Evolutionary conservation across 805 yeast species (phyloP).

Genomic region (Diddensiella transvaalensis): DNA sequence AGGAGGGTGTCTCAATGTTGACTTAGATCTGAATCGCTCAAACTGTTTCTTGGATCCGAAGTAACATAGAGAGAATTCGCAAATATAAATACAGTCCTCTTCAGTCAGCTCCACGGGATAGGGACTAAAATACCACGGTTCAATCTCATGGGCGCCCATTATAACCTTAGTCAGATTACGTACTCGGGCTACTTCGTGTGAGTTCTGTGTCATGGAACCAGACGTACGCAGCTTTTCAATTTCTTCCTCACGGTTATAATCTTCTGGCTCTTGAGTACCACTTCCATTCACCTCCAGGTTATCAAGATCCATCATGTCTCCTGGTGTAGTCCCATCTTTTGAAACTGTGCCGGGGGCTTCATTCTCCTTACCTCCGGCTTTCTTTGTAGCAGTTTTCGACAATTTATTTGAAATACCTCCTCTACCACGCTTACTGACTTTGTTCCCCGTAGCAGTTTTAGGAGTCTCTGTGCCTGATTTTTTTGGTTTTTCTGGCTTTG

Average conservation of each 20-base stretch:
- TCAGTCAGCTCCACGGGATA: constrained; percentile 94
- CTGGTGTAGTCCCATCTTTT: constrained; percentile 27
- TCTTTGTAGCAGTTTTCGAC: constrained; percentile 7
- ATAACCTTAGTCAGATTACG: constrained; percentile 75
- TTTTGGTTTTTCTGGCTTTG: constrained; percentile 53
- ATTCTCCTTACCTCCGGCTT: constrained; percentile 30
- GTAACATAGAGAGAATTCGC: constrained; percentile 85
- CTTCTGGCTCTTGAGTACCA: constrained; percentile 55
- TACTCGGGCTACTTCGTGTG: constrained; percentile 82
- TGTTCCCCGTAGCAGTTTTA: constrained; percentile 10
- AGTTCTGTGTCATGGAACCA: constrained; percentile 96
- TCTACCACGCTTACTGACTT: constrained; percentile 39
- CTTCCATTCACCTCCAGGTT: constrained; percentile 78
- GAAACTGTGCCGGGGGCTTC: constrained; percentile 29
- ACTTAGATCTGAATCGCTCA: constrained; percentile 83
- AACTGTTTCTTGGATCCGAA: constrained; percentile 88
- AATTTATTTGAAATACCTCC: constrained; percentile 7
- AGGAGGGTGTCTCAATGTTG: constrained; percentile 92
- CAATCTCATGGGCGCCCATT: constrained; percentile 87
- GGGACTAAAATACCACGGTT: constrained; percentile 99
- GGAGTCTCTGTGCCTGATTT: constrained; percentile 25
- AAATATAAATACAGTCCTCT: constrained; percentile 82
- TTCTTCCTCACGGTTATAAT: constrained; percentile 83
- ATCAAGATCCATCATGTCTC: constrained; percentile 81
- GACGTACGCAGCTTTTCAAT: constrained; percentile 85